Evolutionary conservation across 2,329 filamentous ascomycete genomes (phyloP).

Genomic region (Pseudogymnoascus sp.): DNA sequence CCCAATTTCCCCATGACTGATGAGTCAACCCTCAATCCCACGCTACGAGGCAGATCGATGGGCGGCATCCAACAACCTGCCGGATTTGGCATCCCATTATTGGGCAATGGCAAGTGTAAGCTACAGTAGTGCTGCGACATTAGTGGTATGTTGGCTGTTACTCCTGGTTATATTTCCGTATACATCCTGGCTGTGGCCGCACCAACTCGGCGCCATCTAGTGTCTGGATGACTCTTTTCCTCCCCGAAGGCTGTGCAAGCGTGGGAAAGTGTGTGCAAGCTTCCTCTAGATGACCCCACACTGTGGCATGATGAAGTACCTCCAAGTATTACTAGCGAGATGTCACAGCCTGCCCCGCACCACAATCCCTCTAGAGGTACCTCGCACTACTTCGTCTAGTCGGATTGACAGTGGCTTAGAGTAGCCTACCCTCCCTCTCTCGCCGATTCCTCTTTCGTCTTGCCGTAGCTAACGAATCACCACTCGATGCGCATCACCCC

Average conservation of each 20-base stretch:
- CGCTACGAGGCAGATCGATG: neutral
- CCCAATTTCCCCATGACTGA: neutral
- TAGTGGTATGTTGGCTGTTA: neutral
- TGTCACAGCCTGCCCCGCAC: neutral
- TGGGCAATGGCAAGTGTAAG: neutral
- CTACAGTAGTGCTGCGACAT: neutral
- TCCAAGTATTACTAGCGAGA: neutral
- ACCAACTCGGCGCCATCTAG: neutral
- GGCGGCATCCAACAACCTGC: neutral
- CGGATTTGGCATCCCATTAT: neutral
- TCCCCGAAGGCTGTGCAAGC: neutral
- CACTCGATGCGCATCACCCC: neutral
- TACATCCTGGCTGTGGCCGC: neutral
- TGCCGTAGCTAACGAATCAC: neutral
- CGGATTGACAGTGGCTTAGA: neutral
- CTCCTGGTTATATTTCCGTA: neutral
- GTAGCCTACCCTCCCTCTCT: neutral
- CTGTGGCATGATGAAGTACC: neutral
- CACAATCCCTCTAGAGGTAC: neutral
- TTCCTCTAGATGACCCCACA: neutral
- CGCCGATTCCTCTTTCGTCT: conserved; percentile 4
- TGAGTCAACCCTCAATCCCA: neutral
- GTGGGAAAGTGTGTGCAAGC: neutral
- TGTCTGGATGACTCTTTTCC: neutral
- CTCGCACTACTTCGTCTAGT: neutral